Evolutionary conservation across 108 stramenopile species (phyloP).

Genomic region (Fragilariopsis cylindrus): DNA sequence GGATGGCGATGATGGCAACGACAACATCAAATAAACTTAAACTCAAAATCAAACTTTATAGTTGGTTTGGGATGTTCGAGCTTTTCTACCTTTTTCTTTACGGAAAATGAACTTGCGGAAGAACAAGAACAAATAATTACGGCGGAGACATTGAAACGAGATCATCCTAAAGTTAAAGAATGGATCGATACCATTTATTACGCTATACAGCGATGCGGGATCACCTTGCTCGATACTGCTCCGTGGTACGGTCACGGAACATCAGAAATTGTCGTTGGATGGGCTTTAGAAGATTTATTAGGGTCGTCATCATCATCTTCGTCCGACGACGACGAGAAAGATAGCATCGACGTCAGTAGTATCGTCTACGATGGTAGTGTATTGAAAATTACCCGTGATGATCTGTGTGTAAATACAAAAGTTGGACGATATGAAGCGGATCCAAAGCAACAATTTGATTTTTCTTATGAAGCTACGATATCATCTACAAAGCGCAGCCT

Average conservation of each 20-base stretch:
- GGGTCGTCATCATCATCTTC: neutral
- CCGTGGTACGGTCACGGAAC: constrained; percentile 91
- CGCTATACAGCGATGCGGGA: constrained; percentile 65
- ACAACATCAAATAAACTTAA: no score
- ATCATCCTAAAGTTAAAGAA: constrained; percentile 63
- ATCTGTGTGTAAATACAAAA: constrained; percentile 77
- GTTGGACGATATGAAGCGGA: constrained; percentile 83
- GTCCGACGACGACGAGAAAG: neutral
- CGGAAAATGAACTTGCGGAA: constrained; percentile 30
- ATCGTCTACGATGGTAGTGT: neutral
- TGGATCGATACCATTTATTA: constrained; percentile 80
- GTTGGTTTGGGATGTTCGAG: constrained; percentile 83
- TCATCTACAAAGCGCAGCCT: constrained; percentile 70
- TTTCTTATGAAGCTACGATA: constrained; percentile 70
- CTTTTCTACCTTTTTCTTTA: constrained; percentile 80
- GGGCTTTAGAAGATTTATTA: constrained; percentile 57
- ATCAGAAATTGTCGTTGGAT: constrained; percentile 80
- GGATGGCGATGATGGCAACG: no score
- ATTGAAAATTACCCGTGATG: constrained; percentile 33
- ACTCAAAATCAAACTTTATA: constrained; percentile 14
- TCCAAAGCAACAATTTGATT: constrained; percentile 82
- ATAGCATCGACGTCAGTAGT: neutral
- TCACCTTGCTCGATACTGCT: constrained; percentile 83
- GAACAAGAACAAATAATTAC: constrained; percentile 10
- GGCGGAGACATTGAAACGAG: constrained; percentile 12